Evolutionary conservation across 202 grass and related monocot species (phyloP).

Genomic region (Carex sylvatica): DNA sequence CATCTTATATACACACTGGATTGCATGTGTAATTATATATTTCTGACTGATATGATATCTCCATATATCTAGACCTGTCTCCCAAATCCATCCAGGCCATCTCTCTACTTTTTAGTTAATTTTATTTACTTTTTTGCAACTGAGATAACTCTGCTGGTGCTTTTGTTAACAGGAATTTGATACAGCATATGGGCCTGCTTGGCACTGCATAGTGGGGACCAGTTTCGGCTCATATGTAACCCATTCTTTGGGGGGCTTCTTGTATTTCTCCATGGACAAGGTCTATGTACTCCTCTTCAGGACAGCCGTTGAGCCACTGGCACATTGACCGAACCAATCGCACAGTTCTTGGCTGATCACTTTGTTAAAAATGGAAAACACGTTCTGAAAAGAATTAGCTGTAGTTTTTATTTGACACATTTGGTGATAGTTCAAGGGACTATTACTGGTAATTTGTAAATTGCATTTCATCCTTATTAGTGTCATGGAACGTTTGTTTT

Average conservation of each 20-base stretch:
- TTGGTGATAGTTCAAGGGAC: conserved; percentile 24
- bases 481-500: conserved; percentile 14
- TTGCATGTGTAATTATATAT: neutral
- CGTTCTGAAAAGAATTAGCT: conserved; percentile 6
- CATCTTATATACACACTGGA: neutral
- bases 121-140: conserved; percentile 16
- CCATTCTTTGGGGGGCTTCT: conserved; percentile 83
- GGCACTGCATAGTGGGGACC: conserved; percentile 98
- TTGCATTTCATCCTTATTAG: conserved; percentile 12
- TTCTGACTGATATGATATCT: neutral
- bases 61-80: neutral
- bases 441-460: conserved; percentile 29
- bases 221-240: conserved; percentile 97
- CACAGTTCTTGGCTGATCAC: conserved; percentile 9
- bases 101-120: neutral
- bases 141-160: conserved; percentile 27
- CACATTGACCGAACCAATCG: conserved; percentile 31
- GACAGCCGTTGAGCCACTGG: conserved; percentile 74
- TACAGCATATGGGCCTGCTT: conserved; percentile 68
- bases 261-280: conserved; percentile 98
- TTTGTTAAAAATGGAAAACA: conserved; percentile 22
- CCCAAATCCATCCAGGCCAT: neutral
- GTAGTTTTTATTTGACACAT: conserved; percentile 28
- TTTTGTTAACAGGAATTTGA: conserved; percentile 79
- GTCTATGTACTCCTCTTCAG: conserved; percentile 94